phyloP scores from a whole-genome alignment of 73 alveolate species.

The Paramecium primaurelia region DNA sequence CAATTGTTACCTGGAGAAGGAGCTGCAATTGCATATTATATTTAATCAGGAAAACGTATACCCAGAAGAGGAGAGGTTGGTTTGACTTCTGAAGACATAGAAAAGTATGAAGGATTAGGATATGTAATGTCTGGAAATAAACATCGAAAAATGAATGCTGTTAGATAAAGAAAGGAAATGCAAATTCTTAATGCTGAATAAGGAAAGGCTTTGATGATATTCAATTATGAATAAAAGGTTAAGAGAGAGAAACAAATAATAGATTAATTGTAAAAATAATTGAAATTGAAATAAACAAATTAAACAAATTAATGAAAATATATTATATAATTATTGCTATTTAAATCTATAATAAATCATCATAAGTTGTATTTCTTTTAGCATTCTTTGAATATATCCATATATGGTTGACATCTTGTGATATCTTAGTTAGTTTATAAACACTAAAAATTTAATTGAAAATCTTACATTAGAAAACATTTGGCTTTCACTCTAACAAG shows the following conservation, averaged over 20 bases:
- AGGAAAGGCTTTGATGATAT: constrained; percentile 38
- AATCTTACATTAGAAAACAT: constrained; percentile 49
- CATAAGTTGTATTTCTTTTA: constrained; percentile 51
- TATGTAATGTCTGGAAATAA: constrained; percentile 70
- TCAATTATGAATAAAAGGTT: constrained; percentile 39
- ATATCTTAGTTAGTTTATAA: constrained; percentile 62
- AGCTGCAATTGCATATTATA: constrained; percentile 68
- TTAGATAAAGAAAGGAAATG: constrained; percentile 61
- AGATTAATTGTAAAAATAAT: constrained; percentile 10
- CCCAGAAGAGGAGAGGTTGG: constrained; percentile 88
- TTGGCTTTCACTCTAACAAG: constrained; percentile 36
- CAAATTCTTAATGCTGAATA: constrained; percentile 32
- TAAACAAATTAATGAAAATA: neutral
- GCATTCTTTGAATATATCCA: constrained; percentile 67
- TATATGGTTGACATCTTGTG: constrained; percentile 67
- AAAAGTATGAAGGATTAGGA: constrained; percentile 71
- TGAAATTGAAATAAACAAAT: neutral
- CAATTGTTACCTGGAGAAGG: constrained; percentile 77
- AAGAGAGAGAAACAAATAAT: constrained; percentile 41
- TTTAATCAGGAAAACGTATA: constrained; percentile 75
- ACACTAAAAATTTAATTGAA: constrained; percentile 43
- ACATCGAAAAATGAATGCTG: constrained; percentile 68
- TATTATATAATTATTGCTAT: neutral
- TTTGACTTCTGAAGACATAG: constrained; percentile 73
- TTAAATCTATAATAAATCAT: neutral